A percentile compares a stretch with the other conserved stretches of the same genome.
Evolutionary conservation across 306 rosid species (phyloP).

Genomic region (Myrica gale): DNA sequence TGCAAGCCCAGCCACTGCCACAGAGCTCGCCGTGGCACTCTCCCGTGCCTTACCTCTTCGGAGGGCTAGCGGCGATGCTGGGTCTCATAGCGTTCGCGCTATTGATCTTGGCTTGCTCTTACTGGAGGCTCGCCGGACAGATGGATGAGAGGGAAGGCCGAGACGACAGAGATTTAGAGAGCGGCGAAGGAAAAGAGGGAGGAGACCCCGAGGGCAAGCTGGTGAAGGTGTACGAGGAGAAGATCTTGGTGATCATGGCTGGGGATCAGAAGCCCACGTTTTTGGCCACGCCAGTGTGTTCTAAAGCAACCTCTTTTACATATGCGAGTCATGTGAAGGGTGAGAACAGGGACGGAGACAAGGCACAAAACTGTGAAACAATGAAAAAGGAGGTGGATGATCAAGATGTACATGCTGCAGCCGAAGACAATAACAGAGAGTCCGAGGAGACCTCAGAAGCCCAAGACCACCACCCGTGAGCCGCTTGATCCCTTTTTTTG

Average conservation of each 20-base stretch:
- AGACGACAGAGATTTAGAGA: constrained; percentile 39
- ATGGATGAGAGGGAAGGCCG: constrained; percentile 30
- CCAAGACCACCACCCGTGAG: constrained; percentile 30
- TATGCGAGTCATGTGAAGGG: neutral
- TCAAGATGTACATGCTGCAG: constrained; percentile 5
- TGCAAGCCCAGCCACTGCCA: constrained; percentile 7
- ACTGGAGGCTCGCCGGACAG: constrained; percentile 47
- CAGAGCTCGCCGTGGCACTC: constrained; percentile 75
- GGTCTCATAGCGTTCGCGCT: constrained; percentile 77
- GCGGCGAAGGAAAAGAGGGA: constrained; percentile 29
- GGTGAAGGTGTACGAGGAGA: constrained; percentile 55
- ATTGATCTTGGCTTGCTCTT: constrained; percentile 74
- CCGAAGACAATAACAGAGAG: constrained; percentile 15
- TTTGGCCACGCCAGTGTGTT: constrained; percentile 67
- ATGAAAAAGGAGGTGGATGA: constrained; percentile 27
- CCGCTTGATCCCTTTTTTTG: neutral
- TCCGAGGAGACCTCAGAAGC: neutral
- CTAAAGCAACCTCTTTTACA: constrained; percentile 25
- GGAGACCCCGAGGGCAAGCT: constrained; percentile 27
- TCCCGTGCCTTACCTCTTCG: constrained; percentile 83
- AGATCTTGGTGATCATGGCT: constrained; percentile 84
- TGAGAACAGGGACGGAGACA: neutral
- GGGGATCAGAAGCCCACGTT: constrained; percentile 70
- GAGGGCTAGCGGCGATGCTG: constrained; percentile 84
- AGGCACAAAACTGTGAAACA: constrained; percentile 27